Percentiles rank a stretch among this genome's conserved stretches.
phyloP scores from a whole-genome alignment of 2,329 filamentous ascomycete genomes.

The Knoxdaviesia proteae region DNA sequence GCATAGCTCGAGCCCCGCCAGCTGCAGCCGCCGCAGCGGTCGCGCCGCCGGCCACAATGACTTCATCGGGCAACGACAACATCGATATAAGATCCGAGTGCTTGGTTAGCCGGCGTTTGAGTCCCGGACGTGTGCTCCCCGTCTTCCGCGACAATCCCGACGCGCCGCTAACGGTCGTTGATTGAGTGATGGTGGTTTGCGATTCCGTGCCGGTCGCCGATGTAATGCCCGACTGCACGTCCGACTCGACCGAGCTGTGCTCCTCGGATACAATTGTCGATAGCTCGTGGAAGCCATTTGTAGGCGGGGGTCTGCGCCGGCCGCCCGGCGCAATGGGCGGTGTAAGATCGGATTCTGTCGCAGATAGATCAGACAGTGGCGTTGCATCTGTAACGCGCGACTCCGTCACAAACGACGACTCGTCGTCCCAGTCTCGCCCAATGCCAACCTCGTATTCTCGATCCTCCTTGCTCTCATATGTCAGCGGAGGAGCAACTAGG shows the following conservation, averaged over 20 bases:
- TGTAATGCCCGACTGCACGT: constrained; percentile 24
- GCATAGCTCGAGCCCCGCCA: constrained; percentile 14
- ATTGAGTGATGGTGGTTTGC: constrained; percentile 31
- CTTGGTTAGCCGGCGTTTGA: constrained; percentile 64
- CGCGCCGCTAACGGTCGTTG: constrained; percentile 25
- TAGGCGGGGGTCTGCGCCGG: constrained; percentile 23
- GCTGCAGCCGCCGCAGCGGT: constrained; percentile 7
- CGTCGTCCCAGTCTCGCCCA: constrained; percentile 9
- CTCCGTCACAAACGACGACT: constrained; percentile 1
- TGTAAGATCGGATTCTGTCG: constrained; percentile 4
- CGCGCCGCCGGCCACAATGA: constrained; percentile 37
- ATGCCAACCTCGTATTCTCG: constrained; percentile 10
- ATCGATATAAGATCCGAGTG: constrained; percentile 91
- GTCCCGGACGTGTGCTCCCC: constrained; percentile 11
- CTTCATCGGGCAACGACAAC: constrained; percentile 49
- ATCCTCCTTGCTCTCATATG: constrained; percentile 27
- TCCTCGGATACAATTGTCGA: constrained; percentile 37
- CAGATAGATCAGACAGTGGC: too few relatives aligned
- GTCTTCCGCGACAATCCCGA: constrained; percentile 22
- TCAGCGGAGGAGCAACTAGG: constrained; percentile 21
- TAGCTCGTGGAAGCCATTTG: constrained; percentile 31
- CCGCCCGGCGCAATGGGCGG: constrained; percentile 10
- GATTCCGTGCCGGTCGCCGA: constrained; percentile 9
- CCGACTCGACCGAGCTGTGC: constrained; percentile 23
- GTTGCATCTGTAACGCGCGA: too few relatives aligned